Conservation (phyloP, 148 eudicot genomes). For the Pouteria glomerata region DNA sequence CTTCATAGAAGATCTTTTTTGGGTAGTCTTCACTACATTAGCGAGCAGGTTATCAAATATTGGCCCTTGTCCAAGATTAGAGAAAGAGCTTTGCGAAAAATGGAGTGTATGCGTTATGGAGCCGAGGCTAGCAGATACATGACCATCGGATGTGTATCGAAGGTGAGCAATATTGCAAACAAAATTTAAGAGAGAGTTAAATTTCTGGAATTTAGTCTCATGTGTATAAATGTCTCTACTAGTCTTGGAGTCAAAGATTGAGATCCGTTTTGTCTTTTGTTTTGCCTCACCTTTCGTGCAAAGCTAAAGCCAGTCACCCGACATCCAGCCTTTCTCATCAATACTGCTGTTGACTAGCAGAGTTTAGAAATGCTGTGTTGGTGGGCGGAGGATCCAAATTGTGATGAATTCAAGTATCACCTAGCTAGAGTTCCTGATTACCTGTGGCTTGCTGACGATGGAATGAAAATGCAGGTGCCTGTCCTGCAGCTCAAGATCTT, state of each 20-base stretch:
- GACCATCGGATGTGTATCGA: slow-evolving; percentile 29
- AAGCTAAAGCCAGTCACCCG: too few relatives aligned
- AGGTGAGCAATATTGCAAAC: slow-evolving; percentile 20
- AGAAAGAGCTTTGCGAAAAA: neutral
- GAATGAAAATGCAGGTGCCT: slow-evolving; percentile 25
- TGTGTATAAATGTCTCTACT: too few relatives aligned
- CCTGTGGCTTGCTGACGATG: slow-evolving; percentile 23
- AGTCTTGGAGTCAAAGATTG: too few relatives aligned
- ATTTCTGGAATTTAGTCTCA: too few relatives aligned
- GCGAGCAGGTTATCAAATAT: slow-evolving; percentile 5
- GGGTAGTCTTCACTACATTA: slow-evolving; percentile 10
- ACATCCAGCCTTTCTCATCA: too few relatives aligned
- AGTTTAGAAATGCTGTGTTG: slow-evolving; percentile 6
- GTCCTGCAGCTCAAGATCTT: neutral
- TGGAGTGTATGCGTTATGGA: neutral
- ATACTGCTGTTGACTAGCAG: too few relatives aligned
- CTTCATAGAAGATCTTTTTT: slow-evolving; percentile 10
- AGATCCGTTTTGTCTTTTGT: too few relatives aligned
- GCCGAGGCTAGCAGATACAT: slow-evolving; percentile 26
- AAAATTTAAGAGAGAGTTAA: too few relatives aligned
- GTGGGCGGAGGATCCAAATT: slow-evolving; percentile 9
- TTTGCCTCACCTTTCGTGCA: too few relatives aligned
- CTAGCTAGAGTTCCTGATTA: slow-evolving; percentile 15
- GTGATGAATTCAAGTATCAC: slow-evolving; percentile 14
- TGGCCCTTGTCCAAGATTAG: slow-evolving; percentile 18